A percentile compares a stretch with the other conserved stretches of the same genome.
Conservation (phyloP, 371 early-diverging fungal genomes). For the Mucor mucedo region DNA sequence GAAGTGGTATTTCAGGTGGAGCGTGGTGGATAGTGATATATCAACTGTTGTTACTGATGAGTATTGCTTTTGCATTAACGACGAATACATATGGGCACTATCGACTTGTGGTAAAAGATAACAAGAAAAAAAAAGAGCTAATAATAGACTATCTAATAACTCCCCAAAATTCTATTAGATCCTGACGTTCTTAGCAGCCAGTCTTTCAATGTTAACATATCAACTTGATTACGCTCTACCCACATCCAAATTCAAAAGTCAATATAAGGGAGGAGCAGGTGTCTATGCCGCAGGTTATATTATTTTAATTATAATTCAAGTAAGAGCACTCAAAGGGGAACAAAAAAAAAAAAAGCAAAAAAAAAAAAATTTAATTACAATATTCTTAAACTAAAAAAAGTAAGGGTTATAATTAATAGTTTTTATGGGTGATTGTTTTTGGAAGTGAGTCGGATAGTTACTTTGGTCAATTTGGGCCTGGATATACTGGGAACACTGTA, state of each 20-base stretch:
- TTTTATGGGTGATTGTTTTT: conserved; percentile 53
- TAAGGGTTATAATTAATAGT: conserved; percentile 16
- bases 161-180: conserved; percentile 23
- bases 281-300: conserved; percentile 50
- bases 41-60: conserved; percentile 40
- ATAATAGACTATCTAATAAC: neutral
- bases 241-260: neutral
- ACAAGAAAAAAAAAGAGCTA: neutral
- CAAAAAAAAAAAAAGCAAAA: no score
- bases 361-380: neutral
- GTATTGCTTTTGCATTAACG: conserved; percentile 25
- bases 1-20: conserved; percentile 24
- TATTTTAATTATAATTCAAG: conserved; percentile 48
- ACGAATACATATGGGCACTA: conserved; percentile 40
- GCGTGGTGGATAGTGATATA: conserved; percentile 54
- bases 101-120: conserved; percentile 40
- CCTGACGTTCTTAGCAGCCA: conserved; percentile 46
- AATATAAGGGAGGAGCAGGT: conserved; percentile 23
- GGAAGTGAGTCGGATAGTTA: conserved; percentile 51
- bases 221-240: conserved; percentile 38
- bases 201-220: conserved; percentile 37
- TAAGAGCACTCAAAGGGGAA: conserved; percentile 8
- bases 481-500: conserved; percentile 28
- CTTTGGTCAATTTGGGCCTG: conserved; percentile 30
- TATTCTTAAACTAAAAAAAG: neutral